These are phyloP conservation scores for Trametes coccinea DNA, from an alignment of 768 basidiomycete species.

Conservation along the genomic window DNA sequence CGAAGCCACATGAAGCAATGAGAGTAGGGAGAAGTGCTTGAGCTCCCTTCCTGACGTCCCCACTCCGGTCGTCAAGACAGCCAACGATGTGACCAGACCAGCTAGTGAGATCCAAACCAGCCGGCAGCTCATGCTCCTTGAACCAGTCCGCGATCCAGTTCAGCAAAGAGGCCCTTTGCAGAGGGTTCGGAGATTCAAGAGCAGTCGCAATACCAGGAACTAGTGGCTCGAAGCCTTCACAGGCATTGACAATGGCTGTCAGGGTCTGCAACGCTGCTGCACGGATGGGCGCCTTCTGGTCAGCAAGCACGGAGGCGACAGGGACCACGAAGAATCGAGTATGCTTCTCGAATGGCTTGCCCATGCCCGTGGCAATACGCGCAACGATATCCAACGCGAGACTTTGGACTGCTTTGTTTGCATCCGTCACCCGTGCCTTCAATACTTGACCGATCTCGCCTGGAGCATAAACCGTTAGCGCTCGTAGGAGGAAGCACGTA, in stretches of 20 bases:
- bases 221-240: slow-evolving; percentile 83
- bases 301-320: slow-evolving; percentile 82
- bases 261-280: slow-evolving; percentile 75
- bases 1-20: slow-evolving; percentile 74
- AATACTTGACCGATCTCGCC: slow-evolving; percentile 90
- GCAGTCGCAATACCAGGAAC: slow-evolving; percentile 74
- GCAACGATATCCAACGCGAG: slow-evolving; percentile 89
- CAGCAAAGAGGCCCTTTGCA: slow-evolving; percentile 78
- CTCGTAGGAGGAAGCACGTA: not conserved
- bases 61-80: slow-evolving; percentile 87
- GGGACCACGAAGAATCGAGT: slow-evolving; percentile 73
- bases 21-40: slow-evolving; percentile 78
- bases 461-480: slow-evolving; percentile 32
- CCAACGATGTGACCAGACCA: slow-evolving; percentile 67
- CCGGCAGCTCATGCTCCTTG: slow-evolving; percentile 56
- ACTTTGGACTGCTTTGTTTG: slow-evolving; percentile 91
- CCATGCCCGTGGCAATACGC: slow-evolving; percentile 92
- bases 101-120: slow-evolving; percentile 64
- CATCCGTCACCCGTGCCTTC: slow-evolving; percentile 86
- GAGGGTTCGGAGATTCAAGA: slow-evolving; percentile 84
- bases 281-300: slow-evolving; percentile 89
- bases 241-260: slow-evolving; percentile 79
- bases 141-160: slow-evolving; percentile 83
- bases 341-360: slow-evolving; percentile 92
- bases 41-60: slow-evolving; percentile 90